phyloP scores from a whole-genome alignment of 768 basidiomycete species.

The Xerocomus spinulosus region DNA sequence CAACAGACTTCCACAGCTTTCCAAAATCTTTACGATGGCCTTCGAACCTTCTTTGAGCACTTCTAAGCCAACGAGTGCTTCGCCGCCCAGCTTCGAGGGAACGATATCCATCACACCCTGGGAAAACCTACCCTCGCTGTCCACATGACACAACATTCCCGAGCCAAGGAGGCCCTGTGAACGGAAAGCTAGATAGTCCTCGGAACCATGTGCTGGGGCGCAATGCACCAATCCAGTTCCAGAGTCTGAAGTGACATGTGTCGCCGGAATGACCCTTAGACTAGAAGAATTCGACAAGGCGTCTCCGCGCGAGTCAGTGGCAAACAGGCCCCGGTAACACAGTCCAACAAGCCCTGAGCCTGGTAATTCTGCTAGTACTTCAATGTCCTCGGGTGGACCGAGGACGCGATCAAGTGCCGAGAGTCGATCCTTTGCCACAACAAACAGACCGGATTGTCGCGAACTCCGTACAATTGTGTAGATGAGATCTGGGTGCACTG shows the following conservation, averaged over 20 bases:
- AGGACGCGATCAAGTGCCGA: constrained; percentile 29
- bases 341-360: constrained; percentile 53
- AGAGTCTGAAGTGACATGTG: constrained; percentile 80
- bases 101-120: constrained; percentile 53
- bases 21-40: constrained; percentile 59
- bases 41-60: constrained; percentile 72
- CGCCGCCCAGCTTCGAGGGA: constrained; percentile 31
- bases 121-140: constrained; percentile 69
- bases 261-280: constrained; percentile 56
- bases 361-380: constrained; percentile 18
- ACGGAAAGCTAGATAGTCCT: constrained; percentile 84
- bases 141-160: constrained; percentile 76
- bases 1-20: constrained; percentile 48
- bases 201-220: constrained; percentile 90
- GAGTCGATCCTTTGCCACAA: constrained; percentile 53
- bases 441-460: constrained; percentile 29
- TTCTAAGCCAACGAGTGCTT: constrained; percentile 58
- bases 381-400: constrained; percentile 19
- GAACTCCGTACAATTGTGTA: constrained; percentile 52
- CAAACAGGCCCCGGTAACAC: constrained; percentile 61
- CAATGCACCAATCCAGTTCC: constrained; percentile 96
- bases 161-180: constrained; percentile 45
- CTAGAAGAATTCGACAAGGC: not conserved
- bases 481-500: constrained; percentile 67
- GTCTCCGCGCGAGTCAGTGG: constrained; percentile 17